These are phyloP conservation scores for Chlamydomonas reinhardtii DNA, from an alignment of 163 green algal species.

Conservation along the genomic window DNA sequence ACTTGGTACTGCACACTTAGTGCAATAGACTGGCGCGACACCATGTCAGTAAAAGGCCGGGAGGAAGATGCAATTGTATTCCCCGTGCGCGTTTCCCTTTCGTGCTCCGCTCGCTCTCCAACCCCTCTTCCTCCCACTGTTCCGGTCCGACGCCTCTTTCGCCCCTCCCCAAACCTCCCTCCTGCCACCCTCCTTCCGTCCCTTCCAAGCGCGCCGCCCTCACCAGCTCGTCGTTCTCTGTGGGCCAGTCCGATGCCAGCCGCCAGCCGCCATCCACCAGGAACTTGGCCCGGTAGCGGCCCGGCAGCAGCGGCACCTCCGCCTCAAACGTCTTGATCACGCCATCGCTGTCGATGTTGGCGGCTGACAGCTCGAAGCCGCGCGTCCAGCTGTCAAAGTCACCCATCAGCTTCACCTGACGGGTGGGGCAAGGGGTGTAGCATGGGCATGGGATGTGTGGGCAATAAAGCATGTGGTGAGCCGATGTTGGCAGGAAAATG, in stretches of 20 bases:
- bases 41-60: too few relatives aligned
- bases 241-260: constrained; percentile 71
- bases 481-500: too few relatives aligned
- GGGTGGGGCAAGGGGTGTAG: background rate
- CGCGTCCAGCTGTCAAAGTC: constrained; percentile 71
- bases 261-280: constrained; percentile 69
- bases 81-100: too few relatives aligned
- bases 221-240: constrained; percentile 56
- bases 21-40: too few relatives aligned
- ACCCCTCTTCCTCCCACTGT: too few relatives aligned
- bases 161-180: background rate
- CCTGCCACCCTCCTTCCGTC: background rate
- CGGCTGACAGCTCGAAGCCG: constrained; percentile 55
- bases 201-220: background rate
- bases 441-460: too few relatives aligned
- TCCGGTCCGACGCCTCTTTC: too few relatives aligned
- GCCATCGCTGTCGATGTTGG: constrained; percentile 43
- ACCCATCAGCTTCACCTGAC: constrained; percentile 61
- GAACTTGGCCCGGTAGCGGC: constrained; percentile 64
- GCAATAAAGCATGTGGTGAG: too few relatives aligned
- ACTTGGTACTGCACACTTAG: too few relatives aligned
- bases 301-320: constrained; percentile 63
- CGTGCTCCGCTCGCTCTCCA: too few relatives aligned
- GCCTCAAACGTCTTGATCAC: constrained; percentile 61
- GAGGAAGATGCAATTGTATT: too few relatives aligned